Evolutionary conservation across 805 yeast species (phyloP).

Genomic region (Saccharomycodes ludwigii): DNA sequence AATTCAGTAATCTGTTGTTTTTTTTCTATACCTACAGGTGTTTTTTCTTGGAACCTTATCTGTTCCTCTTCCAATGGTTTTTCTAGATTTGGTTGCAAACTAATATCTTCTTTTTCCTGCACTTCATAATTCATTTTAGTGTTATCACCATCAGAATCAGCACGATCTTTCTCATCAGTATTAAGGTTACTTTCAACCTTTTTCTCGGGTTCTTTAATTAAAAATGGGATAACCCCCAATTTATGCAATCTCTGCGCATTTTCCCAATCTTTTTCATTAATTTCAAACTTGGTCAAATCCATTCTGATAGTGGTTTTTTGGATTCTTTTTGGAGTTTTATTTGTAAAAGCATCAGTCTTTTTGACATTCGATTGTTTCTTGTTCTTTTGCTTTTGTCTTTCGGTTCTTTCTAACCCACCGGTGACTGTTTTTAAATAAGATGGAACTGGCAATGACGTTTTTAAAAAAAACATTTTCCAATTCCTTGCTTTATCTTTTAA

Average conservation of each 20-base stretch:
- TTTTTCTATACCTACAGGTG: too few relatives aligned
- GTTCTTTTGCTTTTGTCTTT: conserved; percentile 25
- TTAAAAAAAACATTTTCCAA: conserved; percentile 79
- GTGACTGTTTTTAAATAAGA: conserved; percentile 73
- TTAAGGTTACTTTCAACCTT: too few relatives aligned
- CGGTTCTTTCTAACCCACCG: conserved; percentile 61
- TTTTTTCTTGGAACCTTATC: too few relatives aligned
- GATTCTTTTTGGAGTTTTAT: neutral
- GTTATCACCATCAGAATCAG: too few relatives aligned
- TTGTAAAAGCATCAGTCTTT: too few relatives aligned
- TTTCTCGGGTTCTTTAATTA: too few relatives aligned
- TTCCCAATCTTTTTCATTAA: neutral
- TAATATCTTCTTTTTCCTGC: too few relatives aligned
- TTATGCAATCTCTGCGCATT: too few relatives aligned
- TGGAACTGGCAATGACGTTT: conserved; percentile 68
- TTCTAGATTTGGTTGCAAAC: neutral
- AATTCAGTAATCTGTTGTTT: too few relatives aligned
- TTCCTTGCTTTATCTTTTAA: conserved; percentile 93
- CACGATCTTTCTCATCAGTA: too few relatives aligned
- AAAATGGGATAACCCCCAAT: too few relatives aligned
- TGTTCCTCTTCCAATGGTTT: conserved; percentile 1
- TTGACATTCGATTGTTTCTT: conserved; percentile 2
- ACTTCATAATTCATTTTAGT: too few relatives aligned
- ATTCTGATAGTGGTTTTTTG: conserved; percentile 1
- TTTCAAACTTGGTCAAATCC: conserved; percentile 1